Base-by-base conservation (phyloP, 345 rosid genomes). In the Sisymbrium altissimum region DNA sequence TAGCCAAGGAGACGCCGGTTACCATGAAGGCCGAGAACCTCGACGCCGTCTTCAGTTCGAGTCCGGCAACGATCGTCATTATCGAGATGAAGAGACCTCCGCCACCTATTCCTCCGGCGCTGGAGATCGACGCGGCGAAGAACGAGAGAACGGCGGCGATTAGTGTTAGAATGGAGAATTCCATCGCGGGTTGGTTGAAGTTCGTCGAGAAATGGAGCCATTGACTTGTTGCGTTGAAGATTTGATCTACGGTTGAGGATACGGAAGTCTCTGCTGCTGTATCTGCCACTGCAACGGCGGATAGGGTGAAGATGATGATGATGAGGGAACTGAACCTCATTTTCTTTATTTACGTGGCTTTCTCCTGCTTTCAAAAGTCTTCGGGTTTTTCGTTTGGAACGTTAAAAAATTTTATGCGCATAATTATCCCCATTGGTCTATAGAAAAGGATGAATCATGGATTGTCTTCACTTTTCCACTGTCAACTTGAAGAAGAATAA, bases 201-300 rank as follows among this genome's bases (percentile, higher is more conserved):
- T 56, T 58, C 21, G 27, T 18, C 9, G 43, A 64, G 44, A 54
- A 46, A 18, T 15, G 19, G 32, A 55, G 64, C 94, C 86, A 84
- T 19, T 67, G 70, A 11, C 48, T 77, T 58, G 77, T 70, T 66
- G 40, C 46, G 76, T 72, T 75, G 60, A 62, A 25, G 25, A 72
- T n/a, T n/a, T n/a, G n/a, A n/a, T n/a, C n/a, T n/a, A n/a, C n/a
- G n/a, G n/a, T n/a, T n/a, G n/a, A n/a, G n/a, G n/a, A n/a, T n/a
- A n/a, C n/a, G n/a, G 39, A 21, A 50, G 75, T 25, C 53, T 60
- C 59, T 55, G 71, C 59, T 55, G 71, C 65, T 33, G 35, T 57
- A 41, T n/a, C 46, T 11, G 68, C 76, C 0, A 32, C 35, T 32
- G 35, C 35, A 32, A 5, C 6, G 64, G 61, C 44, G 41, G 88